phyloP scores from a whole-genome alignment of 371 early-diverging fungal species.

The Encephalitozoon romaleae region DNA sequence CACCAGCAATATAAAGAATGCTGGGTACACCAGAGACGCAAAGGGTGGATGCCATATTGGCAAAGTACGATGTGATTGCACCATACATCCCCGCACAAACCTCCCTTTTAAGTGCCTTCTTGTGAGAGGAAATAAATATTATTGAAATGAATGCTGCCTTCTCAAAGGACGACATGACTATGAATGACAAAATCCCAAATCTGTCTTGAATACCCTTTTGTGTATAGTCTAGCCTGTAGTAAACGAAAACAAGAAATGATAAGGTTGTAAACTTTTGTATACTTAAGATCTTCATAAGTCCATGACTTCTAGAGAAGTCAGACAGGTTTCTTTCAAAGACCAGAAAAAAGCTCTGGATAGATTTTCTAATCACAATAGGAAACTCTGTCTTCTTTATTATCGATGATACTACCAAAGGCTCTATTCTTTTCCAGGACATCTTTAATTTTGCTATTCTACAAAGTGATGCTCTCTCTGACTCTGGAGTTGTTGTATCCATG shows the following conservation, averaged over 20 bases:
- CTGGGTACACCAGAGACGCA: constrained; percentile 42
- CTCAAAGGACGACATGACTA: constrained; percentile 61
- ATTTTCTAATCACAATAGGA: not conserved
- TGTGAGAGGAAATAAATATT: constrained; percentile 52
- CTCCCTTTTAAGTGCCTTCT: constrained; percentile 62
- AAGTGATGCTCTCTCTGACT: constrained; percentile 40
- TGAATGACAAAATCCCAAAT: constrained; percentile 61
- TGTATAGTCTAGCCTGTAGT: constrained; percentile 40
- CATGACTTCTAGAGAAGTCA: constrained; percentile 53
- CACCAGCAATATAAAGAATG: constrained; percentile 46
- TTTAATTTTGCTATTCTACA: constrained; percentile 52
- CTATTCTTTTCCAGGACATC: constrained; percentile 36
- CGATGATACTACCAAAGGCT: not conserved
- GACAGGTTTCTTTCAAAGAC: constrained; percentile 59
- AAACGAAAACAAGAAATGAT: constrained; percentile 21
- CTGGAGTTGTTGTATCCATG: constrained; percentile 48
- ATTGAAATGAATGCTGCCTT: constrained; percentile 59
- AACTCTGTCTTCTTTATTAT: not conserved
- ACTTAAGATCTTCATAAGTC: constrained; percentile 48
- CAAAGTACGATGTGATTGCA: constrained; percentile 58
- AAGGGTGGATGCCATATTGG: constrained; percentile 59
- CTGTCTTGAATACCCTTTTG: constrained; percentile 61
- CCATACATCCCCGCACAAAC: constrained; percentile 62
- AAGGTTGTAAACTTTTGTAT: constrained; percentile 49
- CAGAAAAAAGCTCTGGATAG: not conserved